phyloP scores from a whole-genome alignment of 805 yeast species.

The Yamadazyma phyllophila region DNA sequence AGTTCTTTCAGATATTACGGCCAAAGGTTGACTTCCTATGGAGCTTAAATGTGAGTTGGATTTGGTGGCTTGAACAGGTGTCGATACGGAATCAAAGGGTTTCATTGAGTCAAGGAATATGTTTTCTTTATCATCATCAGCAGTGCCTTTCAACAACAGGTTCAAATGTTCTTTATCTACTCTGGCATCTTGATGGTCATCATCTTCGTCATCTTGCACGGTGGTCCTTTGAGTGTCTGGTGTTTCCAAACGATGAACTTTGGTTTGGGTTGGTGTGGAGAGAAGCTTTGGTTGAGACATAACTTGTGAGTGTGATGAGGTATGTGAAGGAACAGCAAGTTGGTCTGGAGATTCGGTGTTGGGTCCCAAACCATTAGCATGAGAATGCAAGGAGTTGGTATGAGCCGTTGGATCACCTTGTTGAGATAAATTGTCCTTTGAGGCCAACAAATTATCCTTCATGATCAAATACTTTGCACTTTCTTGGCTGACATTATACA shows the following conservation, averaged over 20 bases:
- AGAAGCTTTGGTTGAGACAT: conserved; percentile 9
- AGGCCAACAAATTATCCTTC: conserved; percentile 31
- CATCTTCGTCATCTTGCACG: conserved; percentile 43
- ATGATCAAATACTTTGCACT: conserved; percentile 43
- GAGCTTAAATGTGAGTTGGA: conserved; percentile 10
- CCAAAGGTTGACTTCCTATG: conserved; percentile 23
- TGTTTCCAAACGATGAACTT: conserved; percentile 26
- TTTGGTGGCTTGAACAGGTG: conserved; percentile 25
- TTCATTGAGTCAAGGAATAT: conserved; percentile 36
- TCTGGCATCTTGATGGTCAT: conserved; percentile 21
- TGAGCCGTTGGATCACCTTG: not conserved
- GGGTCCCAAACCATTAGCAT: too few relatives aligned
- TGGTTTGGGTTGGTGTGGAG: conserved; percentile 29
- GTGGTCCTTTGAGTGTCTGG: conserved; percentile 48
- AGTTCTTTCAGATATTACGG: conserved; percentile 32
- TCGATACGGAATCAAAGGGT: conserved; percentile 26
- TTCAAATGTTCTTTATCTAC: conserved; percentile 36
- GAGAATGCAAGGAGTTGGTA: not conserved
- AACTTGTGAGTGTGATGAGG: conserved; percentile 6
- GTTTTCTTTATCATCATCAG: conserved; percentile 49
- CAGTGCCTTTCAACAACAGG: conserved; percentile 15
- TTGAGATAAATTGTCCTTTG: conserved; percentile 4
- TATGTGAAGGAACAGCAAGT: too few relatives aligned
- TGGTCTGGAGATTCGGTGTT: too few relatives aligned
- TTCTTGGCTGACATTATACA: conserved; percentile 42